Conservation (phyloP, 257 asterid genomes). For the Rehmannia glutinosa region DNA sequence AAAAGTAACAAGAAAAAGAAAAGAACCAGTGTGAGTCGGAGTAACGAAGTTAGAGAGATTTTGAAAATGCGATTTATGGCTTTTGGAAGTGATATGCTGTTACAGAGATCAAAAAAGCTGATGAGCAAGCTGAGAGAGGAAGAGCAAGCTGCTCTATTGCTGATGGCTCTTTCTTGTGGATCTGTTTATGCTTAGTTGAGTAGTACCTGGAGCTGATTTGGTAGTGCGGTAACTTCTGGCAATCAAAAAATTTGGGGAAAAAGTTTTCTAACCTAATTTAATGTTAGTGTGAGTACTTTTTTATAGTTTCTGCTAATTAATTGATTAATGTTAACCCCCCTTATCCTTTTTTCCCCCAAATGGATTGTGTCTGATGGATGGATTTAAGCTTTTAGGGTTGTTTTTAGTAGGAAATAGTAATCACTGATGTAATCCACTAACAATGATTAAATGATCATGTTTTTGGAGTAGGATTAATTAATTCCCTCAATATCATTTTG, state of each 20-base stretch:
- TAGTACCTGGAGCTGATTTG: constrained; percentile 18
- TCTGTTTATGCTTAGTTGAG: constrained; percentile 36
- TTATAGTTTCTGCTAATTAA: too few relatives aligned
- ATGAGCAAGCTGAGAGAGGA: constrained; percentile 57
- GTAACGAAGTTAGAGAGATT: constrained; percentile 22
- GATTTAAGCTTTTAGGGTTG: background rate
- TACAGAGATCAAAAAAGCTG: constrained; percentile 35
- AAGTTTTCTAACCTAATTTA: too few relatives aligned
- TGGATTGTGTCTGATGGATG: background rate
- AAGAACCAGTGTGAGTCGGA: constrained; percentile 11
- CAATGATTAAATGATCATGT: constrained; percentile 16
- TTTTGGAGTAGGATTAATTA: background rate
- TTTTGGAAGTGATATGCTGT: constrained; percentile 34
- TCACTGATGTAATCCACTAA: constrained; percentile 10
- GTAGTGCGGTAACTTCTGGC: background rate
- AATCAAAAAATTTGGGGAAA: too few relatives aligned
- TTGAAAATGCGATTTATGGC: constrained; percentile 52
- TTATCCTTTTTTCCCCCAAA: background rate
- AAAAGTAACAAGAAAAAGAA: constrained; percentile 34
- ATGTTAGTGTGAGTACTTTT: too few relatives aligned
- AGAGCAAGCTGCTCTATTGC: constrained; percentile 66
- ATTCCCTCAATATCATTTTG: background rate
- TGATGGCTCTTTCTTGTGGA: constrained; percentile 74
- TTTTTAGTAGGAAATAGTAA: constrained; percentile 3
- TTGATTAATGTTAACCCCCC: too few relatives aligned